A percentile compares a stretch with the other conserved stretches of the same genome.
Evolutionary conservation across 2,329 filamentous ascomycete species (phyloP).

Genomic region (Cytospora chrysosperma): DNA sequence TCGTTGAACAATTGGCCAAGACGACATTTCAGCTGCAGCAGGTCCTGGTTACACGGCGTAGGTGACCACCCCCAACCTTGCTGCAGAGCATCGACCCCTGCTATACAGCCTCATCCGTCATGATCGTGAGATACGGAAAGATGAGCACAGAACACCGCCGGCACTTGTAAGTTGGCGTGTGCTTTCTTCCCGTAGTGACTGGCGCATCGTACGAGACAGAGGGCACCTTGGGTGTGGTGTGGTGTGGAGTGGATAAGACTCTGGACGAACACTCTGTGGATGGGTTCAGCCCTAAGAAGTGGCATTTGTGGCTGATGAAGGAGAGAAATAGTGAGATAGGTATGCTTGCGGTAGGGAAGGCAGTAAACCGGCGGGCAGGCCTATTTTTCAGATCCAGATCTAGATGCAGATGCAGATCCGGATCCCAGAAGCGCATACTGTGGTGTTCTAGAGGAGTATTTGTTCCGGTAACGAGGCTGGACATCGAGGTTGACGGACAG

Average conservation of each 20-base stretch:
- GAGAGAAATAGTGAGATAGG: neutral
- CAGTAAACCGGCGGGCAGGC: too few species aligned
- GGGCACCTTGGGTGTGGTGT: neutral
- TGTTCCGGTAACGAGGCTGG: neutral
- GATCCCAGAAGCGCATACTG: neutral
- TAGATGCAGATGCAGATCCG: too few species aligned
- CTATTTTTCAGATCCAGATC: too few species aligned
- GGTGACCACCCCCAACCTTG: neutral
- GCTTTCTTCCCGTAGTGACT: neutral
- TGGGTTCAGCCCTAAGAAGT: constrained; percentile 5
- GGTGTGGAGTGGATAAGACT: neutral
- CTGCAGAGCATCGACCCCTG: neutral
- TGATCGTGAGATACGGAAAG: neutral
- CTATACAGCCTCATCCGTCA: constrained; percentile 5
- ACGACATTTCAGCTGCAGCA: neutral
- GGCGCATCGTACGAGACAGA: neutral
- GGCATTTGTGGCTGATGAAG: neutral
- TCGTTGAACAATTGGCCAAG: neutral
- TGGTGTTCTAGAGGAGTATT: neutral
- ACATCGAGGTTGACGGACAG: neutral
- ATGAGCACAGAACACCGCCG: neutral
- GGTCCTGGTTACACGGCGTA: constrained; percentile 7
- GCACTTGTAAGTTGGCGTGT: neutral
- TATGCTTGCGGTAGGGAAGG: too few species aligned
- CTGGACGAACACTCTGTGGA: neutral